A percentile compares a stretch with the other conserved stretches of the same genome.
phyloP scores from a whole-genome alignment of 495 filamentous ascomycete species.

The Daldinia bambusicola region DNA sequence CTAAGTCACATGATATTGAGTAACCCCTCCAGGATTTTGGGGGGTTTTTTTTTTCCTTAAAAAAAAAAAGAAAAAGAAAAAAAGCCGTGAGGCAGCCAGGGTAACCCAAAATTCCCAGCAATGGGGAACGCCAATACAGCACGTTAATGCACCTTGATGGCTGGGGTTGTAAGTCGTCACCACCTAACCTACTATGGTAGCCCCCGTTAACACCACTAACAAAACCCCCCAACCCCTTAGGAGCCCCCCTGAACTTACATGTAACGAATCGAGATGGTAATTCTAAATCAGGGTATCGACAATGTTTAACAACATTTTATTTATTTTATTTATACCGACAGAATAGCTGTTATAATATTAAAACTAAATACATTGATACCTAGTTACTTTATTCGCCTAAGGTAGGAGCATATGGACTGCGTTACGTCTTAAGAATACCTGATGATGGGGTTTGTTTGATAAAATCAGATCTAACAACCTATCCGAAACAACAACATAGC shows the following conservation, averaged over 20 bases:
- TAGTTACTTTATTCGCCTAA: too few species aligned
- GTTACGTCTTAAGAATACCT: background rate
- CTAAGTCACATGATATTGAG: conserved; percentile 22
- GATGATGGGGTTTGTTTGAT: background rate
- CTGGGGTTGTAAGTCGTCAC: background rate
- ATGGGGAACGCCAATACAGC: conserved; percentile 12
- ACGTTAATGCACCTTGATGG: background rate
- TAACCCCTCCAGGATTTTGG: conserved; percentile 6
- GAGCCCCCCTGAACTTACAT: background rate
- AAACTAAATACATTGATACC: background rate
- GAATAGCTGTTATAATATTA: too few species aligned
- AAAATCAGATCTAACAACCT: too few species aligned
- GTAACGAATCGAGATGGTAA: background rate
- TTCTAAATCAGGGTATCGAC: background rate
- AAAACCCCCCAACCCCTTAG: background rate
- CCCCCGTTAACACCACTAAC: background rate
- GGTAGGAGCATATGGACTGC: background rate
- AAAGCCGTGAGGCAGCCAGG: conserved; percentile 6
- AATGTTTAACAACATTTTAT: background rate
- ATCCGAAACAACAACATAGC: too few species aligned
- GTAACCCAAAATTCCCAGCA: conserved; percentile 8
- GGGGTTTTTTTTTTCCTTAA: background rate
- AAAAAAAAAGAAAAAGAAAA: background rate
- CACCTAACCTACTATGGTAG: too few species aligned
- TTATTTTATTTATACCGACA: too few species aligned